Conservation (phyloP, 2,329 filamentous ascomycete genomes). For the Scedosporium dehoogii region DNA sequence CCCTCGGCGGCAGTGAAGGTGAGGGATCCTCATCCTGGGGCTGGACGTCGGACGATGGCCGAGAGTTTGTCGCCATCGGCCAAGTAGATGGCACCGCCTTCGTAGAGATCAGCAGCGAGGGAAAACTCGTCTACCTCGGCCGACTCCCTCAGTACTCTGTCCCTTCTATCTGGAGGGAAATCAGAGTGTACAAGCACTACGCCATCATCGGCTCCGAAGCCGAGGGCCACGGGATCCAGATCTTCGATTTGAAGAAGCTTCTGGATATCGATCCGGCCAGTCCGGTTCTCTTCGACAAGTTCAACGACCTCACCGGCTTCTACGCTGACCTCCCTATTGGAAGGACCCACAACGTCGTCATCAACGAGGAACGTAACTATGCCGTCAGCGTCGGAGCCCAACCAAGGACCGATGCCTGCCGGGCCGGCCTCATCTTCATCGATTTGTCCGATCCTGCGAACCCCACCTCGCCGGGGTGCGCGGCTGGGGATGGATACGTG, state of each 20-base stretch:
- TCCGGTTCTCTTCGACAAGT: constrained; percentile 19
- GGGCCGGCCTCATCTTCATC: constrained; percentile 45
- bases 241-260: constrained; percentile 51
- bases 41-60: constrained; percentile 34
- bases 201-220: constrained; percentile 29
- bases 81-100: constrained; percentile 35
- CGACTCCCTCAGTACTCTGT: constrained; percentile 25
- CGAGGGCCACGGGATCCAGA: constrained; percentile 43
- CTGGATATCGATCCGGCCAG: constrained; percentile 30
- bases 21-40: constrained; percentile 32
- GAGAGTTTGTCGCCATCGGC: constrained; percentile 34
- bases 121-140: constrained; percentile 32
- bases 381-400: constrained; percentile 32
- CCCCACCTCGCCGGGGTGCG: constrained; percentile 42
- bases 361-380: constrained; percentile 34
- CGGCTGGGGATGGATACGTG: constrained; percentile 45
- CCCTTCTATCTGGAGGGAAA: constrained; percentile 28
- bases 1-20: constrained; percentile 34
- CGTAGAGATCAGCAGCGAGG: constrained; percentile 29
- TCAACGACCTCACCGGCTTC: constrained; percentile 20
- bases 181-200: constrained; percentile 21
- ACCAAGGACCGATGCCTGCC: constrained; percentile 31
- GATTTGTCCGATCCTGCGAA: constrained; percentile 44
- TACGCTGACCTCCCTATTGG: constrained; percentile 18
- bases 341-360: constrained; percentile 10